Conservation (phyloP, 1,139 yeast species). For the Kluyveromyces marxianus region DNA sequence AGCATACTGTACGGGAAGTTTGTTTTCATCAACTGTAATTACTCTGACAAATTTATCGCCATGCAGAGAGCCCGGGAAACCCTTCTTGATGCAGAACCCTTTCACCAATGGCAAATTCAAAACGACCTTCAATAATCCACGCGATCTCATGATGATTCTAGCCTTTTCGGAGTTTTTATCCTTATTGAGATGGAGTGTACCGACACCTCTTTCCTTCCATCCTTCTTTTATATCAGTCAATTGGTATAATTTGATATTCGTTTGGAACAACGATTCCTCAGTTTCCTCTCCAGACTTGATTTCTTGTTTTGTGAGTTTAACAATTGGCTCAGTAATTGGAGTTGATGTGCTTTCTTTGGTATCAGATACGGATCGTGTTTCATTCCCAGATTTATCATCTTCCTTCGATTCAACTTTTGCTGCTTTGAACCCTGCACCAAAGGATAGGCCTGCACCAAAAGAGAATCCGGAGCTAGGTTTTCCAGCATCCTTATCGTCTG, state of each 20-base stretch:
- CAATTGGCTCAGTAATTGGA: constrained; percentile 8
- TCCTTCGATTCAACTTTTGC: constrained; percentile 15
- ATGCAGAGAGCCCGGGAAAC: constrained; percentile 78
- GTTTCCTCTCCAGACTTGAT: constrained; percentile 86
- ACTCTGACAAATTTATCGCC: constrained; percentile 76
- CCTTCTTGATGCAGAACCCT: constrained; percentile 57
- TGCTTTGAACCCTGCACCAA: constrained; percentile 28
- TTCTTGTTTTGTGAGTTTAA: constrained; percentile 39
- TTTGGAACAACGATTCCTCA: constrained; percentile 60
- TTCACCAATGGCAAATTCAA: constrained; percentile 62
- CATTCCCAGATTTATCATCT: background rate
- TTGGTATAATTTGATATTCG: constrained; percentile 75
- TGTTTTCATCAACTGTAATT: constrained; percentile 47
- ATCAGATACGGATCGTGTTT: constrained; percentile 1
- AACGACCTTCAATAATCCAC: constrained; percentile 75
- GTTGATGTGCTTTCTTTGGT: constrained; percentile 5
- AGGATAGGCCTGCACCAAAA: constrained; percentile 30
- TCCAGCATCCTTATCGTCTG: constrained; percentile 7
- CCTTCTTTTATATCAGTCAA: constrained; percentile 59
- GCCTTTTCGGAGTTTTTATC: constrained; percentile 30
- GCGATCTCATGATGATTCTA: constrained; percentile 85
- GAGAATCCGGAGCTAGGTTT: constrained; percentile 5
- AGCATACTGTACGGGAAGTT: constrained; percentile 74
- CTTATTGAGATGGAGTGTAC: constrained; percentile 74
- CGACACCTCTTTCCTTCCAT: constrained; percentile 96